Conservation (phyloP, 257 asterid species). For the Echium plantagineum region DNA sequence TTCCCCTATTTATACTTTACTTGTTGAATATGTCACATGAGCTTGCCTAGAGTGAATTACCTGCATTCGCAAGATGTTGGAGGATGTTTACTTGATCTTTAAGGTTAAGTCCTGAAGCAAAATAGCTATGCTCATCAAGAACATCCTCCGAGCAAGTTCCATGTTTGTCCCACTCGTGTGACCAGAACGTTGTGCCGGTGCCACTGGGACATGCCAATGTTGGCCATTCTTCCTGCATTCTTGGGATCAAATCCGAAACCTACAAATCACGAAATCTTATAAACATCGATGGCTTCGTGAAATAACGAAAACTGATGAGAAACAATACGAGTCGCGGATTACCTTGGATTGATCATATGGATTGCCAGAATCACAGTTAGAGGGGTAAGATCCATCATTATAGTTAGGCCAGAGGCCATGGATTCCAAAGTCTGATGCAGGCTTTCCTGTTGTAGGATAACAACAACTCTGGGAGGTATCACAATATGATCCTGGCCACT, state of each 20-base stretch:
- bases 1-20: too few relatives aligned
- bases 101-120: conserved; percentile 23
- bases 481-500: not conserved
- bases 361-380: not conserved
- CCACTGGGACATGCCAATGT: conserved; percentile 35
- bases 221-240: conserved; percentile 32
- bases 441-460: not conserved
- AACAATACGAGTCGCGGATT: too few relatives aligned
- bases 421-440: not conserved
- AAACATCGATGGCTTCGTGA: not conserved
- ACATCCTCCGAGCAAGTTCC: conserved; percentile 33
- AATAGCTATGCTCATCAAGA: conserved; percentile 26
- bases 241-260: conserved; percentile 17
- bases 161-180: conserved; percentile 41
- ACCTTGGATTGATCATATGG: not conserved
- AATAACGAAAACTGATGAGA: too few relatives aligned
- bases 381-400: not conserved
- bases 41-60: too few relatives aligned
- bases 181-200: conserved; percentile 23
- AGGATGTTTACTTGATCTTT: conserved; percentile 19
- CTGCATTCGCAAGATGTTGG: conserved; percentile 18
- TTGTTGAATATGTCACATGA: too few relatives aligned
- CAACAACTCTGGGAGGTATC: not conserved
- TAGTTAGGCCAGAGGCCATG: not conserved
- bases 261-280: conserved; percentile 2